A percentile compares a stretch with the other conserved stretches of the same genome.
phyloP scores from a whole-genome alignment of 805 yeast genomes.

The Candida takata region DNA sequence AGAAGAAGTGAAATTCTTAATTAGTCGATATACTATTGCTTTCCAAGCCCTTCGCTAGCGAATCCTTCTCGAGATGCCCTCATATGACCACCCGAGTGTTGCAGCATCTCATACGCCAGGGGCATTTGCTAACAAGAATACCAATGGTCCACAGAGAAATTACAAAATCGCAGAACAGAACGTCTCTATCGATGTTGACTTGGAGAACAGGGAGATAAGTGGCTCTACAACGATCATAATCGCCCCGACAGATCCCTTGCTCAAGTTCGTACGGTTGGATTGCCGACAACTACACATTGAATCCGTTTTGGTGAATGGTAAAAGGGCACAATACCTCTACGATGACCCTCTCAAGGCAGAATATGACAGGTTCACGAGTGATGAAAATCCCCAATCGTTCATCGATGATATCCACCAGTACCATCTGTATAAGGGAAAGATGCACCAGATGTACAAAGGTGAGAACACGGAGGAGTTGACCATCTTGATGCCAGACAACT shows the following conservation, averaged over 20 bases:
- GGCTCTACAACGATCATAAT: slow-evolving; percentile 84
- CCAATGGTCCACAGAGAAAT: slow-evolving; percentile 11
- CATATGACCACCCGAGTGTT: slow-evolving; percentile 17
- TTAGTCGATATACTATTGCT: too few species aligned
- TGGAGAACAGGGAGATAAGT: slow-evolving; percentile 45
- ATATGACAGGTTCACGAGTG: slow-evolving; percentile 28
- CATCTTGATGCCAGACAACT: slow-evolving; percentile 56
- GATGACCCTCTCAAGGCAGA: slow-evolving; percentile 41
- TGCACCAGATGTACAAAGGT: slow-evolving; percentile 46
- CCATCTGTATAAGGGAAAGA: slow-evolving; percentile 47
- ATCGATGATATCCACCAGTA: slow-evolving; percentile 40
- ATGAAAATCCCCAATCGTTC: slow-evolving; percentile 11
- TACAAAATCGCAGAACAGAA: slow-evolving; percentile 81
- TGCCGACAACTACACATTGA: slow-evolving; percentile 68
- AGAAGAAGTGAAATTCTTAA: too few species aligned
- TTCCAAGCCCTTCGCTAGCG: not conserved
- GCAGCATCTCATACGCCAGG: slow-evolving; percentile 14
- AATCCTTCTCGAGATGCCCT: slow-evolving; percentile 9
- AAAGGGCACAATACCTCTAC: slow-evolving; percentile 47
- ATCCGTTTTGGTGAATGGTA: slow-evolving; percentile 57
- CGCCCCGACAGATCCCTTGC: slow-evolving; percentile 55
- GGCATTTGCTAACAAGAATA: slow-evolving; percentile 4
- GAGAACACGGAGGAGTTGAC: slow-evolving; percentile 57
- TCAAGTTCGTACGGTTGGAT: slow-evolving; percentile 63
- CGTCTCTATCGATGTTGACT: slow-evolving; percentile 72